A percentile compares a stretch with the other conserved stretches of the same genome.
Evolutionary conservation across 2,329 filamentous ascomycete species (phyloP).

Genomic region (Dothistroma septosporum): DNA sequence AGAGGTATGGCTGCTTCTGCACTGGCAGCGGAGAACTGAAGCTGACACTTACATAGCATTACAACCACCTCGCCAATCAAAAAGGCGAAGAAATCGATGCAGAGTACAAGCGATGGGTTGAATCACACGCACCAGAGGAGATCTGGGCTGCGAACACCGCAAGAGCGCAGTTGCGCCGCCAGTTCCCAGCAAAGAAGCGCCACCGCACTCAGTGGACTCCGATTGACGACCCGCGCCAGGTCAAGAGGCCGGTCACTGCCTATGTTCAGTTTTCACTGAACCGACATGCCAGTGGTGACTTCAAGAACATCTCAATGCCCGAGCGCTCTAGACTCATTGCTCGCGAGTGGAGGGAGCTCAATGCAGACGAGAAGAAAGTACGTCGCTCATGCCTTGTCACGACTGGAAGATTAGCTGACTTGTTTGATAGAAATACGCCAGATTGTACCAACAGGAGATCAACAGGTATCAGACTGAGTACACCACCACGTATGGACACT

Average conservation of each 20-base stretch:
- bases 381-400: constrained; percentile 8
- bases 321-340: constrained; percentile 43
- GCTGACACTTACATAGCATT: constrained; percentile 42
- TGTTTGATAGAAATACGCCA: constrained; percentile 19
- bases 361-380: constrained; percentile 48
- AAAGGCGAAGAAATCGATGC: constrained; percentile 43
- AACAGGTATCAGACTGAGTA: constrained; percentile 17
- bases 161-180: constrained; percentile 38
- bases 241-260: constrained; percentile 41
- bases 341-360: constrained; percentile 49
- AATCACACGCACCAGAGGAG: constrained; percentile 51
- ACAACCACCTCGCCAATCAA: constrained; percentile 49
- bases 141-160: constrained; percentile 59
- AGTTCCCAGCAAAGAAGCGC: constrained; percentile 6
- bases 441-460: constrained; percentile 6
- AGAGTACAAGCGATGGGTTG: constrained; percentile 53
- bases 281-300: constrained; percentile 47
- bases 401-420: constrained; percentile 1
- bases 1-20: constrained; percentile 37
- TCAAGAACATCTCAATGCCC: constrained; percentile 41
- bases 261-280: constrained; percentile 47
- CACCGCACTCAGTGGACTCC: constrained; percentile 15
- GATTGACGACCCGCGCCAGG: constrained; percentile 54
- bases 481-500: constrained; percentile 9
- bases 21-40: not conserved